A percentile compares a stretch with the other conserved stretches of the same genome.
Conservation (phyloP, 768 basidiomycete species). For the Leccinum obscurum region DNA sequence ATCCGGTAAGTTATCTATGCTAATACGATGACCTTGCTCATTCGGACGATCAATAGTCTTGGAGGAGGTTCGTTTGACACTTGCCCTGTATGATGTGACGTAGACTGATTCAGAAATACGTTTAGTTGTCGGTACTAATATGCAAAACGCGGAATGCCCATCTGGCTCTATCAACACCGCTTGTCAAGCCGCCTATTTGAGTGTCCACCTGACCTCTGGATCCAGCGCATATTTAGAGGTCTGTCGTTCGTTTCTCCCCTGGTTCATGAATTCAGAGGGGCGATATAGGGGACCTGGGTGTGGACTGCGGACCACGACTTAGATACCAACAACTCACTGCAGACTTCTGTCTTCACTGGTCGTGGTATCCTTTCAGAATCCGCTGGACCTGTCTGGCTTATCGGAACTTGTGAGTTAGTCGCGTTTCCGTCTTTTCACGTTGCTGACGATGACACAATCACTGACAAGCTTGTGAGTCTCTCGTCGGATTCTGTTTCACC, state of each 20-base stretch:
- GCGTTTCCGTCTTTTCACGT: not conserved
- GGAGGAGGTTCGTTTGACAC: slow-evolving; percentile 23
- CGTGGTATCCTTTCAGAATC: slow-evolving; percentile 76
- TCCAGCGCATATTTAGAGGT: slow-evolving; percentile 70
- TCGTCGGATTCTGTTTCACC: slow-evolving; percentile 29
- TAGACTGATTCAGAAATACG: slow-evolving; percentile 17
- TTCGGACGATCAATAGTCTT: slow-evolving; percentile 37
- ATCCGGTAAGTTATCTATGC: slow-evolving; percentile 28
- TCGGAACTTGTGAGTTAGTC: slow-evolving; percentile 52
- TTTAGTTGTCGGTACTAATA: slow-evolving; percentile 52
- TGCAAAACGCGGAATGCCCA: slow-evolving; percentile 46
- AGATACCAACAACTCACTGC: slow-evolving; percentile 48
- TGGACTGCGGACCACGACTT: slow-evolving; percentile 73
- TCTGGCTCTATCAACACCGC: slow-evolving; percentile 40
- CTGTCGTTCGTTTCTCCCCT: not conserved
- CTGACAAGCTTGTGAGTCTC: slow-evolving; percentile 40
- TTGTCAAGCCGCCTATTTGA: slow-evolving; percentile 67
- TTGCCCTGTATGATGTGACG: slow-evolving; percentile 35
- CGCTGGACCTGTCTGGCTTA: slow-evolving; percentile 77
- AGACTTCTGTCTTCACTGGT: slow-evolving; percentile 60
- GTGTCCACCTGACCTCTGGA: slow-evolving; percentile 54
- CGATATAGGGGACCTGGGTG: slow-evolving; percentile 65
- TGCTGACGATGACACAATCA: slow-evolving; percentile 4
- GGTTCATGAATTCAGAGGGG: not conserved
- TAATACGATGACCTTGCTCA: not conserved